Conservation (phyloP, 106 monocot species). For the Dioscorea dumetorum region DNA sequence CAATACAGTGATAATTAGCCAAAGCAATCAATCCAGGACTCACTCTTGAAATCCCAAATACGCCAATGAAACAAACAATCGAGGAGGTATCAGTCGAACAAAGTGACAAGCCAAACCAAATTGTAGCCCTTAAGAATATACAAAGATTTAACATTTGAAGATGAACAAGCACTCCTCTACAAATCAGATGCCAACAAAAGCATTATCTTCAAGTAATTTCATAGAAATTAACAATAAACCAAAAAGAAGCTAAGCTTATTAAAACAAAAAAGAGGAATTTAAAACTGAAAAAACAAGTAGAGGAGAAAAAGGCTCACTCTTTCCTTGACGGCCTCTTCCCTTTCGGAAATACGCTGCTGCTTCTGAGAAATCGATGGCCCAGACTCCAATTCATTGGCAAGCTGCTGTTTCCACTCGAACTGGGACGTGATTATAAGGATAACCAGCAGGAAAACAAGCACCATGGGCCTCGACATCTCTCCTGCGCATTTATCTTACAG, state of each 20-base stretch:
- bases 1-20: too few species aligned
- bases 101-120: too few species aligned
- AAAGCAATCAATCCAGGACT: too few species aligned
- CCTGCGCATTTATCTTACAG: not conserved
- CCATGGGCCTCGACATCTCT: constrained; percentile 38
- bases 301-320: constrained; percentile 17
- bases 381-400: constrained; percentile 32
- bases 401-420: constrained; percentile 56
- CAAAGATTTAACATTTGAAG: too few species aligned
- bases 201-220: too few species aligned
- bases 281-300: not conserved
- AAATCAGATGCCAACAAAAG: too few species aligned
- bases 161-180: too few species aligned
- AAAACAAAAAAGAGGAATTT: not conserved
- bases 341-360: constrained; percentile 17
- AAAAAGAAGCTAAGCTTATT: not conserved
- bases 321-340: constrained; percentile 48
- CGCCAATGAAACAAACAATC: too few species aligned
- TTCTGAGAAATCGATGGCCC: constrained; percentile 18
- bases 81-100: too few species aligned
- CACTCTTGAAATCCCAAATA: too few species aligned
- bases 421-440: constrained; percentile 57
- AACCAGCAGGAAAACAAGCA: constrained; percentile 42
- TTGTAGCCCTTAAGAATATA: too few species aligned
- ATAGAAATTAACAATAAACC: not conserved